Conservation (phyloP, 2,329 filamentous ascomycete genomes). For the Colletotrichum theobromicola region DNA sequence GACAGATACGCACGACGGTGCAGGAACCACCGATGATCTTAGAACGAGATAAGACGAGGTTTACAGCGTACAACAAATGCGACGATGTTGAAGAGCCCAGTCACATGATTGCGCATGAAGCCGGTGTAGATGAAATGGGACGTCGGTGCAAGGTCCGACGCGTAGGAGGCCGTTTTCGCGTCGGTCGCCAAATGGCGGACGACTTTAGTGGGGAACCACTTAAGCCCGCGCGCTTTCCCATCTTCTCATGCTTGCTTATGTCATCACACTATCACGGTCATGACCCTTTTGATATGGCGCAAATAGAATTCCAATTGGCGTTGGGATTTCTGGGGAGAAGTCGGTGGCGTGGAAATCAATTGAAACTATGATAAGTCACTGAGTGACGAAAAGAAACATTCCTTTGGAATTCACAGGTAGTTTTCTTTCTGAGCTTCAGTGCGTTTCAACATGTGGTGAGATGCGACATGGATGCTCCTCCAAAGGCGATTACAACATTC, state of each 20-base stretch:
- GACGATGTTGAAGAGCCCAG: background rate
- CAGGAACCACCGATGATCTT: background rate
- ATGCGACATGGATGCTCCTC: background rate
- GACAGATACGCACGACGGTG: background rate
- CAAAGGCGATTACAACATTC: background rate
- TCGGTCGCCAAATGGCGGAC: background rate
- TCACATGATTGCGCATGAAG: conserved; percentile 6
- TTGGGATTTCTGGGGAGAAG: background rate
- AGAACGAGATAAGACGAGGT: background rate
- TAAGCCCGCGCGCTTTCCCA: background rate
- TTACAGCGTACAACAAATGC: background rate
- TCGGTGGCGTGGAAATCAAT: background rate
- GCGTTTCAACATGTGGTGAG: background rate
- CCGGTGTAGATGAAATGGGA: background rate
- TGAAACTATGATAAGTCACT: background rate
- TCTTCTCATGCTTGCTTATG: background rate
- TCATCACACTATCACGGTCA: background rate
- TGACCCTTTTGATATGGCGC: background rate
- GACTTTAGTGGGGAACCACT: conserved; percentile 12
- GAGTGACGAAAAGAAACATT: background rate
- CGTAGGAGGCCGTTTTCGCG: conserved; percentile 14
- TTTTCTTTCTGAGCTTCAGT: background rate
- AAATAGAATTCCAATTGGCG: background rate
- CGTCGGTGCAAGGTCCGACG: conserved; percentile 3
- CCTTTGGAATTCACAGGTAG: background rate